Evolutionary conservation across 1,284 basidiomycete species (phyloP).

Genomic region (Coniferiporia sulphurascens): DNA sequence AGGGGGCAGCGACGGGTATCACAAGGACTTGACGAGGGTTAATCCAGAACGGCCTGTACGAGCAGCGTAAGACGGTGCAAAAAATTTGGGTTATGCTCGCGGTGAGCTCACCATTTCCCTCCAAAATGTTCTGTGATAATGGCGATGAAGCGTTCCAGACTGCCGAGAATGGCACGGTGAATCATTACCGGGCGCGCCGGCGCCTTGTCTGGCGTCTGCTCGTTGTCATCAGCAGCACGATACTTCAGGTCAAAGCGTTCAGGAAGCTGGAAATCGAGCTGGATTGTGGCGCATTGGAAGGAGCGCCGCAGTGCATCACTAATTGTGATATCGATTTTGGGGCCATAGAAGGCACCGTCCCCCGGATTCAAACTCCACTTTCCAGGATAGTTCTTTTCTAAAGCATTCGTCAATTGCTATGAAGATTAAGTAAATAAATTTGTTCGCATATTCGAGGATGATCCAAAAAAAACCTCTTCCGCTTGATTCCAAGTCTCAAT

Average conservation of each 20-base stretch:
- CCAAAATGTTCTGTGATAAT: conserved; percentile 97
- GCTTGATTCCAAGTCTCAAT: conserved; percentile 89
- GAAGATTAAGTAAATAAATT: conserved; percentile 9
- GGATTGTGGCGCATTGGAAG: conserved; percentile 98
- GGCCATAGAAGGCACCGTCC: conserved; percentile 96
- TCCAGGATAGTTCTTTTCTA: conserved; percentile 86
- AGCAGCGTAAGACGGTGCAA: conserved; percentile 4
- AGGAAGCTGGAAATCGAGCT: conserved; percentile 99
- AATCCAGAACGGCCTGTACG: conserved; percentile 91
- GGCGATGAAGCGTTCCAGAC: conserved; percentile 93
- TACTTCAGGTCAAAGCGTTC: conserved; percentile 96
- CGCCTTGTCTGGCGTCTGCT: conserved; percentile 48
- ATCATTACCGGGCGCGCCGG: conserved; percentile 92
- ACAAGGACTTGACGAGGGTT: conserved; percentile 93
- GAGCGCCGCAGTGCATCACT: conserved; percentile 88
- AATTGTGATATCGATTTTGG: conserved; percentile 98
- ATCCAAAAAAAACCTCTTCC: conserved; percentile 54
- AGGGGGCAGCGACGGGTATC: conserved; percentile 87
- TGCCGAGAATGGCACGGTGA: conserved; percentile 95
- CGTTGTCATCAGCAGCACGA: conserved; percentile 67
- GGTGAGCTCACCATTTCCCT: conserved; percentile 77
- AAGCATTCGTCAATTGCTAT: conserved; percentile 79
- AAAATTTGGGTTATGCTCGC: neutral
- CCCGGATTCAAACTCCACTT: conserved; percentile 94
- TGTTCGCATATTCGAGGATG: neutral